Evolutionary conservation across 2,329 filamentous ascomycete genomes (phyloP), one percentile per base, ranked within the genome.

Genomic region (Blastomyces gilchristii): DNA sequence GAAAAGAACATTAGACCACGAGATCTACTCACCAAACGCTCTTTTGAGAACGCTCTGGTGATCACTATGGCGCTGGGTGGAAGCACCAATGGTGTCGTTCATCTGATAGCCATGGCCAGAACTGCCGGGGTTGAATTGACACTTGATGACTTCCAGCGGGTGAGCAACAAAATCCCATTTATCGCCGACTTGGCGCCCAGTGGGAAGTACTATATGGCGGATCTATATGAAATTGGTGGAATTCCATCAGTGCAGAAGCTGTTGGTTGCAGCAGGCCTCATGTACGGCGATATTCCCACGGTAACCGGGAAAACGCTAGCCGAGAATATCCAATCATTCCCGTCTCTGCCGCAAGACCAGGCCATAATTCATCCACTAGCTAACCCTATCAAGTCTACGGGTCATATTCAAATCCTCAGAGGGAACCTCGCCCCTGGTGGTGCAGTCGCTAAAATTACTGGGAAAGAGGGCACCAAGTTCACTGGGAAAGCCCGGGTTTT

Each of bases 381-480:
- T 73, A 89, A 91, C 75, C 91, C 91, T 16, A 93, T 96, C 80
- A 97, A 97, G 75, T 68, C 81, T 1, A 90, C 87, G 0, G 93
- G 93, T 53, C 93, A 97, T 74, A 83, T 97, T 65, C 91, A 93
- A 75, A 89, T 97, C 65, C 82, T 97, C 3, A 84, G 85, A 64
- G 93, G 93, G 25, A 96, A 96, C 74, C 82, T 97, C 41, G 90
- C 92, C 2, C 93, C 93, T 0, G 88, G 86, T 12, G 93, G 93
- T 43, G 89, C 92, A 0, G 92, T 97, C 1, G 92, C 91, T 65
- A 97, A 97, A 77, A 97, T 97, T 75, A 97, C 93, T 0, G 93
- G 93, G 45, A 97, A 97, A 74, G 93, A 97, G 75, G 93, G 93
- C 2, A 82, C 91, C 7, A 80, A 78, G 14, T 97, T 97, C 76